Conservation (phyloP, 2,329 filamentous ascomycete genomes). For the Capronia coronata region DNA sequence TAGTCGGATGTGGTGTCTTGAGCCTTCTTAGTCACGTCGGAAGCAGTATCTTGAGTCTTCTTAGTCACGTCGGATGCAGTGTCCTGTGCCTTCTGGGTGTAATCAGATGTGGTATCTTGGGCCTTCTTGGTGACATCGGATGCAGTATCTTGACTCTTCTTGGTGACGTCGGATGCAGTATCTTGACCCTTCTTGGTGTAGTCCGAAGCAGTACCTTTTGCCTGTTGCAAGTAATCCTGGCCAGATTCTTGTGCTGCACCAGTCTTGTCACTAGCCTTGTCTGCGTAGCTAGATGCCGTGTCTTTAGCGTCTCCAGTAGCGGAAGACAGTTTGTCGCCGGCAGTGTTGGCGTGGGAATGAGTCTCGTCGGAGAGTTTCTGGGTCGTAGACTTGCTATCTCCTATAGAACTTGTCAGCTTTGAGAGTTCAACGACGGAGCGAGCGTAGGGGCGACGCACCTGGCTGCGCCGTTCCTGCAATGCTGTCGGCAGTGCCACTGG, state of each 20-base stretch:
- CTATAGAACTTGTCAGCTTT: constrained; percentile 30
- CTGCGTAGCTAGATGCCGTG: constrained; percentile 8
- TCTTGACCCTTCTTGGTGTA: constrained; percentile 2
- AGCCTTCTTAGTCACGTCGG: not conserved
- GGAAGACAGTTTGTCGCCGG: constrained; percentile 12
- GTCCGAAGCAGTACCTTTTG: constrained; percentile 1
- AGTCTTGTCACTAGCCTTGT: constrained; percentile 11
- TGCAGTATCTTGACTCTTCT: not conserved
- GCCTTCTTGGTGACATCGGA: not conserved
- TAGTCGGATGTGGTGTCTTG: constrained; percentile 10
- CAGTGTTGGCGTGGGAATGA: constrained; percentile 7
- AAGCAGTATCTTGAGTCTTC: not conserved
- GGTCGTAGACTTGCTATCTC: constrained; percentile 49
- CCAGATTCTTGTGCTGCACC: constrained; percentile 12
- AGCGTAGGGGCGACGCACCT: constrained; percentile 30
- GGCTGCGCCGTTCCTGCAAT: constrained; percentile 34
- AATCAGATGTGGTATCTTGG: not conserved
- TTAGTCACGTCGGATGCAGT: constrained; percentile 8
- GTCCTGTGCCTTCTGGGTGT: constrained; percentile 6
- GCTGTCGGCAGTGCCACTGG: constrained; percentile 53
- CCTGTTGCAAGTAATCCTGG: constrained; percentile 7
- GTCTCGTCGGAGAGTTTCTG: constrained; percentile 46
- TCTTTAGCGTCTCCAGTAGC: constrained; percentile 14
- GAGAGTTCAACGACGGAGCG: too few relatives aligned
- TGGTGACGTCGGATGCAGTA: constrained; percentile 1